Evolutionary conservation across 306 rosid genomes (phyloP).

Genomic region (Ochetophila trinervis): DNA sequence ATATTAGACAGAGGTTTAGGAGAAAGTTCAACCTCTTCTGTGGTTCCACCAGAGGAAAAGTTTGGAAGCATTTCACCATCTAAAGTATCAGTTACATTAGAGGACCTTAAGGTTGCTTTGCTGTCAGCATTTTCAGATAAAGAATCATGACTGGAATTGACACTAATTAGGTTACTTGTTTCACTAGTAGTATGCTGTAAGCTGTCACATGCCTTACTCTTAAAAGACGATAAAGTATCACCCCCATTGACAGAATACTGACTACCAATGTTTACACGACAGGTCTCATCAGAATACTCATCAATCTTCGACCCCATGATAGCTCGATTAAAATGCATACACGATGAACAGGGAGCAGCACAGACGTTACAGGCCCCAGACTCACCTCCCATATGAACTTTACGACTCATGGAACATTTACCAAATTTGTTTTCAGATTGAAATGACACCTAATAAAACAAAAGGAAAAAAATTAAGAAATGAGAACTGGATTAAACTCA

Average conservation of each 20-base stretch:
- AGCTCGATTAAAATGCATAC: conserved; percentile 59
- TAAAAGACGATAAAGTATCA: conserved; percentile 43
- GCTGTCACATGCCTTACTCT: conserved; percentile 52
- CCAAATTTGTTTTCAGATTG: conserved; percentile 36
- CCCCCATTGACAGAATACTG: conserved; percentile 52
- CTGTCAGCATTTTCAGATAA: conserved; percentile 69
- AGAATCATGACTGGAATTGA: conserved; percentile 56
- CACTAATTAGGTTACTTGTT: conserved; percentile 50
- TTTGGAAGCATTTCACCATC: conserved; percentile 26
- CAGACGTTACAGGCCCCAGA: conserved; percentile 79
- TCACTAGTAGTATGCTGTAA: conserved; percentile 53
- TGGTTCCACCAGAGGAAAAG: conserved; percentile 16
- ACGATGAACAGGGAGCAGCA: conserved; percentile 78
- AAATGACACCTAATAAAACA: conserved; percentile 46
- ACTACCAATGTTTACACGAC: conserved; percentile 44
- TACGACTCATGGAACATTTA: conserved; percentile 38
- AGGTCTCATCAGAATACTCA: conserved; percentile 66
- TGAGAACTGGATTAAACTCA: not conserved
- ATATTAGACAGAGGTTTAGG: conserved; percentile 10
- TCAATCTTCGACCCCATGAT: conserved; percentile 53
- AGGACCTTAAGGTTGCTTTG: conserved; percentile 37
- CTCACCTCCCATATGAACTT: conserved; percentile 55
- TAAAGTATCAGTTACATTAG: conserved; percentile 18
- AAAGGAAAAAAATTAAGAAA: conserved; percentile 21
- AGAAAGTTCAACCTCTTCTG: conserved; percentile 24